A percentile compares a stretch with the other conserved stretches of the same genome.
Evolutionary conservation across 2,329 filamentous ascomycete species (phyloP).

Genomic region (Elsinoe australis): DNA sequence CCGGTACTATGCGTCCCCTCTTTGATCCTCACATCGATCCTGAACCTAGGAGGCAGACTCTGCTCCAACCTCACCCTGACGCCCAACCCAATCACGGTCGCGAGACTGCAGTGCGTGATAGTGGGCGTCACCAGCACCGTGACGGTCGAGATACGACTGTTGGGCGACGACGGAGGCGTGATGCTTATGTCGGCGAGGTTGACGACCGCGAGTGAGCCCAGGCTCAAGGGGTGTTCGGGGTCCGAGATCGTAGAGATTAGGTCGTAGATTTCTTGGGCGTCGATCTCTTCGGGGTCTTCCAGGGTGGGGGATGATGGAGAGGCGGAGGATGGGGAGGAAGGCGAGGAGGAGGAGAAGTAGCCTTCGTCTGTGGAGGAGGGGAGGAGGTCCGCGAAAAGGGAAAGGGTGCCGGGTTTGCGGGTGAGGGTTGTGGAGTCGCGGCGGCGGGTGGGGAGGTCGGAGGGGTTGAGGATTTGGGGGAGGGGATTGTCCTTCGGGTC

Average conservation of each 20-base stretch:
- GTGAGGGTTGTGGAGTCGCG: slow-evolving; percentile 36
- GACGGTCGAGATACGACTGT: slow-evolving; percentile 62
- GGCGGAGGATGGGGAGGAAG: slow-evolving; percentile 25
- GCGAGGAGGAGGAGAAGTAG: slow-evolving; percentile 34
- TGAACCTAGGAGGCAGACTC: slow-evolving; percentile 80
- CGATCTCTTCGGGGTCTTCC: slow-evolving; percentile 61
- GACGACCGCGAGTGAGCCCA: slow-evolving; percentile 88
- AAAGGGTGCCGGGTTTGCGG: slow-evolving; percentile 26
- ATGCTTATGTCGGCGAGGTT: slow-evolving; percentile 92
- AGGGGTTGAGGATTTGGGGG: slow-evolving; percentile 80
- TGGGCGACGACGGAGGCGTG: slow-evolving; percentile 54
- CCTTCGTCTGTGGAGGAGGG: slow-evolving; percentile 43
- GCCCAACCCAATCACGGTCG: slow-evolving; percentile 90
- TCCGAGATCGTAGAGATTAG: slow-evolving; percentile 91
- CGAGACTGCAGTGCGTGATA: slow-evolving; percentile 91
- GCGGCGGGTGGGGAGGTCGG: slow-evolving; percentile 77
- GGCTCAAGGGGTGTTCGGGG: slow-evolving; percentile 88
- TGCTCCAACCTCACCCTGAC: slow-evolving; percentile 88
- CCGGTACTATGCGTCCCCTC: slow-evolving; percentile 92
- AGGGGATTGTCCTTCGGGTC: slow-evolving; percentile 66
- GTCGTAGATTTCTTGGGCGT: slow-evolving; percentile 96
- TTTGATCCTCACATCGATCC: slow-evolving; percentile 88
- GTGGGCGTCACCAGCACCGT: slow-evolving; percentile 89
- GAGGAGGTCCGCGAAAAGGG: slow-evolving; percentile 48
- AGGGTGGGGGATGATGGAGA: slow-evolving; percentile 32